Evolutionary conservation across 2,329 filamentous ascomycete species (phyloP), one percentile per base, ranked within the genome.

Genomic region (Arachnopeziza araneosa): DNA sequence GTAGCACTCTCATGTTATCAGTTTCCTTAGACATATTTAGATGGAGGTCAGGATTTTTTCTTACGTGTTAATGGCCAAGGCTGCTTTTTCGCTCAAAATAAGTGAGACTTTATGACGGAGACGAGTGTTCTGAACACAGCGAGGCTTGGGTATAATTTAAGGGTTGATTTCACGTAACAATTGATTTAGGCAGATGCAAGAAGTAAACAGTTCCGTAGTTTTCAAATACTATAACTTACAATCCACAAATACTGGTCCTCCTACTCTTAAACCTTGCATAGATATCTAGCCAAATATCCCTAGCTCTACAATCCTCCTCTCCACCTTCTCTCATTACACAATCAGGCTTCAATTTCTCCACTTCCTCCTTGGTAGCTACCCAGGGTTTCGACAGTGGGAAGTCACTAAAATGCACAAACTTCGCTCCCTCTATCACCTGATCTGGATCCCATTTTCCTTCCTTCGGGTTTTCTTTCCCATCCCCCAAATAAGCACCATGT

Each of bases 321-420:
- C 53, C 52, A 6, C 60, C 57, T 21, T 60, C 53, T 14, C 17
- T 44, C 2, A 19, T 3, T 7, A 7, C 17, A 44, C 36, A 44
- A 44, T 44, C 36, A 6, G 69, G 69, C 32, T 57, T 55, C 5
- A 53, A 48, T 24, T 60, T 59, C 6, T 55, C 54, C 22, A 59
- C n/a, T 26, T 66, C 49, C 7, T 55, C 48, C 51, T 63, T 36
- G 2, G 1, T 54, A 21, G 48, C 12, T 80, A 82, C 50, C 82
- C 82, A 85, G 1, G 83, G 83, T 65, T 86, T 85, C 2, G 81
- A 80, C 56, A 84, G 62, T 2, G 83, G 83, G 78, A 80, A 82
- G 68, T 86, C 83, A 22, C 78, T 81, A 68, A 86, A 86, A 69
- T 86, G 83, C 3, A 86, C 76, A 1, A 84, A 73, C 59, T 82